phyloP scores from a whole-genome alignment of 352 stramenopile species.

The Phytophthora fragariae region DNA sequence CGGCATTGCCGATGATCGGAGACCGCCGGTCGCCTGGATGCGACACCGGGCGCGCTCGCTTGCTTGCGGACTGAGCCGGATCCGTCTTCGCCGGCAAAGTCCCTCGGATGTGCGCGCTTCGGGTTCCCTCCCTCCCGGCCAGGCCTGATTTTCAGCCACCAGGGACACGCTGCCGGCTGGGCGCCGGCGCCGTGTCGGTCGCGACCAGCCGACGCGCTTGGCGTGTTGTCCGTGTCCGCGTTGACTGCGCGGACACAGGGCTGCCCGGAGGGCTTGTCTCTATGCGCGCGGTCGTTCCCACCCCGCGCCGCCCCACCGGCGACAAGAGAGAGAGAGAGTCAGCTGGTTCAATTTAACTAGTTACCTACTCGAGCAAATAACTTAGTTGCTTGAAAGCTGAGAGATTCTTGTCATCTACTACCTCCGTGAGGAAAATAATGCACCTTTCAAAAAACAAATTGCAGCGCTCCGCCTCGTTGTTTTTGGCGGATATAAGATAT shows the following conservation, averaged over 20 bases:
- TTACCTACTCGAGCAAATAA: too few species aligned
- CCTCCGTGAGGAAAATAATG: too few species aligned
- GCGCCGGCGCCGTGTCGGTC: constrained; percentile 21
- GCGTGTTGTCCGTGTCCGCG: constrained; percentile 28
- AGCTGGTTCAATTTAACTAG: too few species aligned
- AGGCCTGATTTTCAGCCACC: constrained; percentile 37
- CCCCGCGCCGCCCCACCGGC: constrained; percentile 6
- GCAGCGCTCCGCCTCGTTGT: too few species aligned
- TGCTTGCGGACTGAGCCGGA: constrained; percentile 25
- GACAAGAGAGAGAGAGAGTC: too few species aligned
- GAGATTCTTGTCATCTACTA: too few species aligned
- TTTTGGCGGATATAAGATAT: too few species aligned
- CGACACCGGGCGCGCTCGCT: constrained; percentile 16
- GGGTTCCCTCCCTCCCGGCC: constrained; percentile 14
- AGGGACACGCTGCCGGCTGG: constrained; percentile 37
- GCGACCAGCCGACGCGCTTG: constrained; percentile 14
- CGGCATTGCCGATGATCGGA: not conserved
- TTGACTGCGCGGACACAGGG: constrained; percentile 29
- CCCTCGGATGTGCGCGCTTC: constrained; percentile 42
- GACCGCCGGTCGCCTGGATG: constrained; percentile 1
- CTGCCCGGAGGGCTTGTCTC: constrained; percentile 36
- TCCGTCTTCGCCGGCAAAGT: constrained; percentile 31
- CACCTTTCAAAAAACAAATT: too few species aligned
- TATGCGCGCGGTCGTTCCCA: constrained; percentile 27
- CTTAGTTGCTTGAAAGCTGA: too few species aligned